A percentile compares a stretch with the other conserved stretches of the same genome.
Evolutionary conservation across 768 basidiomycete genomes (phyloP).

Genomic region (Mycena floridula): DNA sequence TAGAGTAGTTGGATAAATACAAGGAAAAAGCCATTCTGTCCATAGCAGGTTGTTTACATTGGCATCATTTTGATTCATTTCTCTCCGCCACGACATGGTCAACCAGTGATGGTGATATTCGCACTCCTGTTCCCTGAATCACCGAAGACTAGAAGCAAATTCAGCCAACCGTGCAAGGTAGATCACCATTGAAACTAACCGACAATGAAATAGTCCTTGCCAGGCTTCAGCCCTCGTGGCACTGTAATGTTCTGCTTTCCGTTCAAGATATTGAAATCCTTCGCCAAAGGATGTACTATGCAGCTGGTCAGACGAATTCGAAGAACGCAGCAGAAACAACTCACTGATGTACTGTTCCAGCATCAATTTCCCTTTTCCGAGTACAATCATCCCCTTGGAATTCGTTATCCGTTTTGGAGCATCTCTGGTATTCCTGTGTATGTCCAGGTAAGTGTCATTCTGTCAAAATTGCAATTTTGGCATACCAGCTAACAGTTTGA

Average conservation of each 20-base stretch:
- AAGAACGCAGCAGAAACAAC: no score
- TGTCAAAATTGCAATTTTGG: background rate
- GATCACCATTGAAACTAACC: background rate
- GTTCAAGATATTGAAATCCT: conserved; percentile 7
- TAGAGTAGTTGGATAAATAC: no score
- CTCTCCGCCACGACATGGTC: no score
- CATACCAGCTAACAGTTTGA: conserved; percentile 24
- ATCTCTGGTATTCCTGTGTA: conserved; percentile 13
- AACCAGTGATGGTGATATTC: background rate
- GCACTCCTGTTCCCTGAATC: background rate
- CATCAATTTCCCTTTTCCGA: conserved; percentile 3
- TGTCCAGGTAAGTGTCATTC: background rate
- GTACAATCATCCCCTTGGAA: conserved; percentile 10
- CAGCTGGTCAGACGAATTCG: no score
- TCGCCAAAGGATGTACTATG: conserved; percentile 15
- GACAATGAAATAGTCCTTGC: conserved; percentile 1
- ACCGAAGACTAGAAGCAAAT: background rate
- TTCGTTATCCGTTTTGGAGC: conserved; percentile 18
- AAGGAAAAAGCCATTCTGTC: no score
- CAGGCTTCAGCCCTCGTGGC: conserved; percentile 8
- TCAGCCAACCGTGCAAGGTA: background rate
- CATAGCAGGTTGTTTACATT: no score
- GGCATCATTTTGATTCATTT: no score
- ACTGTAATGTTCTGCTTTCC: conserved; percentile 2
- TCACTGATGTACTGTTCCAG: no score